A percentile compares a stretch with the other conserved stretches of the same genome.
Evolutionary conservation across 108 stramenopile species (phyloP).

Genomic region (Cyclostephanos invisitatus): DNA sequence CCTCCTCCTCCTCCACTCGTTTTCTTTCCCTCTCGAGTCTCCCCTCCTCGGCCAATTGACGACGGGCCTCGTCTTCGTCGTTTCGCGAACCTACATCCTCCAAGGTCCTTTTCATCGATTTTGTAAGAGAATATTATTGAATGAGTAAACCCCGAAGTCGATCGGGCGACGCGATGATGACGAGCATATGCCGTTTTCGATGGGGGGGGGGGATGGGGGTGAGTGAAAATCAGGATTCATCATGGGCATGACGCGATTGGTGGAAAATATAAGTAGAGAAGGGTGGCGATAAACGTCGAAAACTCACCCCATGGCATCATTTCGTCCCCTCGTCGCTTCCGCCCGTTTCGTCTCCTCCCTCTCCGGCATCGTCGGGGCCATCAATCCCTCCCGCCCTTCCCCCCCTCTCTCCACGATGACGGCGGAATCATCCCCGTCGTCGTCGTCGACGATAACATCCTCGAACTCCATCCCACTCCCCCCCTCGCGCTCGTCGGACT

Average conservation of each 20-base stretch:
- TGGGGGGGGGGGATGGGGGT: no score
- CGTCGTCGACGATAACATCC: conserved; percentile 16
- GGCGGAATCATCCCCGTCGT: not conserved
- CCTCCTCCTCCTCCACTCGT: not conserved
- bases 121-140: no score
- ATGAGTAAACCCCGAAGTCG: no score
- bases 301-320: not conserved
- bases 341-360: not conserved
- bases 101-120: no score
- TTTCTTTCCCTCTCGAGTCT: not conserved
- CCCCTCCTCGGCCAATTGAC: conserved; percentile 1
- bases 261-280: no score
- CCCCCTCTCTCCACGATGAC: not conserved
- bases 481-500: conserved; percentile 14
- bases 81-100: no score
- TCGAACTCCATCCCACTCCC: conserved; percentile 20
- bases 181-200: no score
- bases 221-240: no score
- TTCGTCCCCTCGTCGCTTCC: no score
- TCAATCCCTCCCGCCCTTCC: not conserved
- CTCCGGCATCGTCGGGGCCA: not conserved
- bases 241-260: no score
- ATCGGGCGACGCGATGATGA: no score
- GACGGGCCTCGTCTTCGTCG: conserved; percentile 3
- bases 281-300: not conserved